Conservation (phyloP, 2,329 filamentous ascomycete species). For the Clonostachys solani region DNA sequence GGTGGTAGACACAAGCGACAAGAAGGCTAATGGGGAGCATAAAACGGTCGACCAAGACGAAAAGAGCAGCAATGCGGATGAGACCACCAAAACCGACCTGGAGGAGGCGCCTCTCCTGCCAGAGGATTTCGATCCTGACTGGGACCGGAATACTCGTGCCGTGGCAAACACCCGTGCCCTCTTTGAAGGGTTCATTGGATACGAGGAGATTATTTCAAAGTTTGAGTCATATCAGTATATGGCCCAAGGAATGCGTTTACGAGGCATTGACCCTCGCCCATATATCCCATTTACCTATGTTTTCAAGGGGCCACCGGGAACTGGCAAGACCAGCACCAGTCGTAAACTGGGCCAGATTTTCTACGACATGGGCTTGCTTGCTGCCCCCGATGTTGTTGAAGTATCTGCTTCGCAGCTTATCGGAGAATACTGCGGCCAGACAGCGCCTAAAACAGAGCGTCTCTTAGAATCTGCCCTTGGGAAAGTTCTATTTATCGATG, state of each 20-base stretch:
- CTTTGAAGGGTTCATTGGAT: conserved; percentile 58
- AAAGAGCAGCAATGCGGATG: background rate
- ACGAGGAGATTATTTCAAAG: conserved; percentile 48
- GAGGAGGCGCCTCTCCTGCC: conserved; percentile 14
- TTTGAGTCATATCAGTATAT: conserved; percentile 53
- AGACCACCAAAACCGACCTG: conserved; percentile 14
- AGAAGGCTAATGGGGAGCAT: conserved; percentile 36
- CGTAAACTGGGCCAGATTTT: conserved; percentile 68
- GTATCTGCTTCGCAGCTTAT: conserved; percentile 65
- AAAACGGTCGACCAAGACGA: background rate
- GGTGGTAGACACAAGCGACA: conserved; percentile 18
- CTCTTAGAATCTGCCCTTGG: conserved; percentile 59
- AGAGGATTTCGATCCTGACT: conserved; percentile 55
- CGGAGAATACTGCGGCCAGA: conserved; percentile 65
- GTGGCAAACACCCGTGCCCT: conserved; percentile 41
- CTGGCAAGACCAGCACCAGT: conserved; percentile 69
- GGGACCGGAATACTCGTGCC: conserved; percentile 37
- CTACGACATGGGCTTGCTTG: conserved; percentile 68
- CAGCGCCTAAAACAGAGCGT: conserved; percentile 58
- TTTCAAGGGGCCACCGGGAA: conserved; percentile 61
- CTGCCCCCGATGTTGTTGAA: conserved; percentile 56
- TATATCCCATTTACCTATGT: conserved; percentile 63
- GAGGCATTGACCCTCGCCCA: conserved; percentile 45
- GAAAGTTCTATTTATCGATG: conserved; percentile 67
- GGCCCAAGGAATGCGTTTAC: conserved; percentile 42